phyloP scores from a whole-genome alignment of 345 rosid species.

The Jatropha curcas region DNA sequence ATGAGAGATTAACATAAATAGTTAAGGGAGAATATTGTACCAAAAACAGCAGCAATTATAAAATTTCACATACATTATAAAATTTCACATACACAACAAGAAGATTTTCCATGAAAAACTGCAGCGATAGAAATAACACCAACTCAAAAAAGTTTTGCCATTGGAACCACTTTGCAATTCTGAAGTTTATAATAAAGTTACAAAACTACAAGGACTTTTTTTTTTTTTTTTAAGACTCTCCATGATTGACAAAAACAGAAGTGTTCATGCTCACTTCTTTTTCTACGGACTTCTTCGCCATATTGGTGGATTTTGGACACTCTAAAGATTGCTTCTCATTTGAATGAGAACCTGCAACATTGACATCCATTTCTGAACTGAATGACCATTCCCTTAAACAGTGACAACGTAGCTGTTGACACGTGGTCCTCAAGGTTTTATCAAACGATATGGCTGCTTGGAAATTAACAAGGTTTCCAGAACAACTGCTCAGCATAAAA shows the following conservation, averaged over 20 bases:
- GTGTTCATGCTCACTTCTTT: slow-evolving; percentile 27
- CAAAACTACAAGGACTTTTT: not conserved
- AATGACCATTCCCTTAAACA: slow-evolving; percentile 40
- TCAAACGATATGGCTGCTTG: slow-evolving; percentile 17
- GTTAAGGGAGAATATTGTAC: too few species aligned
- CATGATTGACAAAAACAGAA: slow-evolving; percentile 48
- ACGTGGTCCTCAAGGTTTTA: slow-evolving; percentile 15
- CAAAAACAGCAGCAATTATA: too few species aligned
- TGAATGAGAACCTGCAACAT: slow-evolving; percentile 34
- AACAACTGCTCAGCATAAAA: slow-evolving; percentile 24
- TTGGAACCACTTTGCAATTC: not conserved
- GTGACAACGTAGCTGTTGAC: slow-evolving; percentile 13
- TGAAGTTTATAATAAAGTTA: not conserved
- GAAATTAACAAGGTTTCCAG: slow-evolving; percentile 17
- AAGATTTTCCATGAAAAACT: slow-evolving; percentile 1
- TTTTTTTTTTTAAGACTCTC: slow-evolving; percentile 25
- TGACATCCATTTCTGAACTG: slow-evolving; percentile 34
- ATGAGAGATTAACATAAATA: too few species aligned
- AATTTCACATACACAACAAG: not conserved
- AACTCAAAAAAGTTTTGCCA: not conserved
- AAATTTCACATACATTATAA: too few species aligned
- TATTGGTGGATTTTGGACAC: slow-evolving; percentile 32
- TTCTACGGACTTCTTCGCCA: slow-evolving; percentile 31
- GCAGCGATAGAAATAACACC: not conserved
- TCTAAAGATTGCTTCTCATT: slow-evolving; percentile 38